phyloP scores from a whole-genome alignment of 495 filamentous ascomycete genomes.

The Ramalina peruviana region DNA sequence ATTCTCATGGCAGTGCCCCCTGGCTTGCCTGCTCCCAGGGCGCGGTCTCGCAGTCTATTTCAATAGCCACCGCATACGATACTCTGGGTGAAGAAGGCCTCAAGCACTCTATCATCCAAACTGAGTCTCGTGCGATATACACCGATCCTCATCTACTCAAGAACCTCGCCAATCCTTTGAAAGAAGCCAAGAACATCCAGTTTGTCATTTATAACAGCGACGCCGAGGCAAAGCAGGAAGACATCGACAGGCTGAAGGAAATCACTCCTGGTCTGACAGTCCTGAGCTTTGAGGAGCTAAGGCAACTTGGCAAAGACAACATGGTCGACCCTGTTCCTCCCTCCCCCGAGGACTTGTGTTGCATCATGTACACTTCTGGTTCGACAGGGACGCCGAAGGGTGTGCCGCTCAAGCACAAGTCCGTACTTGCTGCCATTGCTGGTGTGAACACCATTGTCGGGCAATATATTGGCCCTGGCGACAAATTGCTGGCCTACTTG shows the following conservation, averaged over 20 bases:
- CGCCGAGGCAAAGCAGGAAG: slow-evolving; percentile 55
- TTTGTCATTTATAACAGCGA: slow-evolving; percentile 84
- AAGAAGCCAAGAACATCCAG: slow-evolving; percentile 63
- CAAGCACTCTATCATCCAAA: slow-evolving; percentile 81
- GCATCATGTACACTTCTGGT: slow-evolving; percentile 99
- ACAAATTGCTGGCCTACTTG: slow-evolving; percentile 80
- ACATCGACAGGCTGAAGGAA: slow-evolving; percentile 68
- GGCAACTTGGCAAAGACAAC: slow-evolving; percentile 71
- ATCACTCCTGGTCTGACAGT: slow-evolving; percentile 56
- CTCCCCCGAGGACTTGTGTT: slow-evolving; percentile 74
- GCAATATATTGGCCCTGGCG: slow-evolving; percentile 70
- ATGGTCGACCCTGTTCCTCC: slow-evolving; percentile 71
- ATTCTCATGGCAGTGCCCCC: slow-evolving; percentile 26
- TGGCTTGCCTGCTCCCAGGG: slow-evolving; percentile 68
- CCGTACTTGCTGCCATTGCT: slow-evolving; percentile 78
- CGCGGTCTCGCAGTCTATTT: slow-evolving; percentile 78
- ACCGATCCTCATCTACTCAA: slow-evolving; percentile 71
- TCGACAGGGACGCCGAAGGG: slow-evolving; percentile 97
- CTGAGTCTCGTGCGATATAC: slow-evolving; percentile 77
- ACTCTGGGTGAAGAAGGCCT: slow-evolving; percentile 90
- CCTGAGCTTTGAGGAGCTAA: slow-evolving; percentile 72
- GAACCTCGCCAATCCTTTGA: slow-evolving; percentile 67
- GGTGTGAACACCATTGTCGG: slow-evolving; percentile 81
- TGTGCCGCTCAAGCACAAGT: slow-evolving; percentile 77
- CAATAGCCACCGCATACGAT: slow-evolving; percentile 95